A percentile compares a stretch with the other conserved stretches of the same genome.
phyloP scores from a whole-genome alignment of 768 basidiomycete species.

The Boletellus emodensis region DNA sequence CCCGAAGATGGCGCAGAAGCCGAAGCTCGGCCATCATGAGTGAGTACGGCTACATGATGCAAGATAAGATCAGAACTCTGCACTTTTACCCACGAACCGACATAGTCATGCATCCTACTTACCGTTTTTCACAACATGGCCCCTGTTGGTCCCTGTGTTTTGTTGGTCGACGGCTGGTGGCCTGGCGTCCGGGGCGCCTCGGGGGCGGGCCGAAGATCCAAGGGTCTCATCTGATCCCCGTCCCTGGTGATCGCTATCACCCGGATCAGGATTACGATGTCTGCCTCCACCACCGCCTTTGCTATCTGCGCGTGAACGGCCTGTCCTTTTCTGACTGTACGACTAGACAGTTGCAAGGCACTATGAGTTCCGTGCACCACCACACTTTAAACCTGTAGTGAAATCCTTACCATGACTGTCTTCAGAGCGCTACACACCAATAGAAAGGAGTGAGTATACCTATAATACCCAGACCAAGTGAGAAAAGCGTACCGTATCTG shows the following conservation, averaged over 20 bases:
- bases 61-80: slow-evolving; percentile 23
- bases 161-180: slow-evolving; percentile 31
- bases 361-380: slow-evolving; percentile 13
- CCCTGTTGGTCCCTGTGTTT: slow-evolving; percentile 16
- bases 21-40: slow-evolving; percentile 17
- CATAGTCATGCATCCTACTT: slow-evolving; percentile 22
- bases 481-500: slow-evolving; percentile 70
- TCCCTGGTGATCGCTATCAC: slow-evolving; percentile 35
- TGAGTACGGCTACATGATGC: slow-evolving; percentile 21
- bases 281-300: slow-evolving; percentile 42
- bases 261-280: slow-evolving; percentile 33
- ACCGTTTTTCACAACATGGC: slow-evolving; percentile 23
- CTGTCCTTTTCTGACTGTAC: slow-evolving; percentile 69
- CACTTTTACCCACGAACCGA: slow-evolving; percentile 18
- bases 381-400: neutral
- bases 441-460: slow-evolving; percentile 6
- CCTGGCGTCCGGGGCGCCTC: slow-evolving; percentile 72
- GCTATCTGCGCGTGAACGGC: slow-evolving; percentile 46
- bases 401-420: slow-evolving; percentile 68
- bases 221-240: slow-evolving; percentile 33
- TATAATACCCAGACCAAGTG: slow-evolving; percentile 9
- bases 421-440: slow-evolving; percentile 57
- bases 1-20: slow-evolving; percentile 7
- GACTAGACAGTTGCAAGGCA: slow-evolving; percentile 42
- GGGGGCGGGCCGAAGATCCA: slow-evolving; percentile 37